A percentile compares a stretch with the other conserved stretches of the same genome.
phyloP scores from a whole-genome alignment of 495 filamentous ascomycete genomes.

The Aspergillus kassunensis region DNA sequence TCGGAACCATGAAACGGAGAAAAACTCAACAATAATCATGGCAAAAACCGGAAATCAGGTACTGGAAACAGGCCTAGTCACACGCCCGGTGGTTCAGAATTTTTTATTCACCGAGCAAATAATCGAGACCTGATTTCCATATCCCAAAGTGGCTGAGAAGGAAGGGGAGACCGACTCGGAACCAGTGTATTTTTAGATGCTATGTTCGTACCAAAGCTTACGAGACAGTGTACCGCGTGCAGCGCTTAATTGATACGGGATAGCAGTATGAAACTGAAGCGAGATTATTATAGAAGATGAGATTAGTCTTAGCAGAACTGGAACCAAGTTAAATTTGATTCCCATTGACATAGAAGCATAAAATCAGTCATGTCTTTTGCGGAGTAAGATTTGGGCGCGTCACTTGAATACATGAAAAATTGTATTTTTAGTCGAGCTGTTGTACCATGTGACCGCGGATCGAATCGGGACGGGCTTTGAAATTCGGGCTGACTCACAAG shows the following conservation, averaged over 20 bases:
- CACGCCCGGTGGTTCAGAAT: constrained; percentile 2
- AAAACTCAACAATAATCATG: neutral
- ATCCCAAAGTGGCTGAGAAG: neutral
- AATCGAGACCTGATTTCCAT: neutral
- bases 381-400: neutral
- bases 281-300: neutral
- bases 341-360: constrained; percentile 14
- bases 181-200: neutral
- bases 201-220: neutral
- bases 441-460: constrained; percentile 10
- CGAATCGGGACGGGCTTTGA: constrained; percentile 6
- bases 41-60: constrained; percentile 13
- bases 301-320: constrained; percentile 1
- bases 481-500: constrained; percentile 10
- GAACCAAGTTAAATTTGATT: constrained; percentile 12
- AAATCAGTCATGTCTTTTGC: neutral
- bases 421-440: neutral
- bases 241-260: neutral
- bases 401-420: constrained; percentile 2
- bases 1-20: too few species aligned
- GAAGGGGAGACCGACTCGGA: neutral
- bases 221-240: neutral
- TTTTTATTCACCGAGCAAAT: constrained; percentile 1
- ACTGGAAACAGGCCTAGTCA: constrained; percentile 9
- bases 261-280: neutral